Evolutionary conservation across 495 filamentous ascomycete species (phyloP).

Genomic region (Cercophora sp.): DNA sequence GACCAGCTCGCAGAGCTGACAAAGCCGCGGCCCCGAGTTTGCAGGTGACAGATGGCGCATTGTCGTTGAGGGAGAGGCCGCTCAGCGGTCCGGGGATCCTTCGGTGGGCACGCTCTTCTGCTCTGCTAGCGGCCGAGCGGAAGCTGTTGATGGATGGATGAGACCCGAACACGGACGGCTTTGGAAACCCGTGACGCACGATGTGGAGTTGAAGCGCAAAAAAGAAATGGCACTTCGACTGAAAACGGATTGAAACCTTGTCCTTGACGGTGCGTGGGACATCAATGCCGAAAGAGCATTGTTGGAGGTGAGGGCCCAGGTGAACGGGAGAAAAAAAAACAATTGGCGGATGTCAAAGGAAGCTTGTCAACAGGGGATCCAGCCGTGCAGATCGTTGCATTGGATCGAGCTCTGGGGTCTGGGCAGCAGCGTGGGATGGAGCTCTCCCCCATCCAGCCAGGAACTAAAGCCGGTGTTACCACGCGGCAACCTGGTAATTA

Average conservation of each 20-base stretch:
- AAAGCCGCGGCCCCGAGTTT: constrained; percentile 18
- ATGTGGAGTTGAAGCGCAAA: neutral
- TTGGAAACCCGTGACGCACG: too few relatives aligned
- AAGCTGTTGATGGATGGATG: too few relatives aligned
- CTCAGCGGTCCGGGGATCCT: too few relatives aligned
- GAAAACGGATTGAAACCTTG: neutral
- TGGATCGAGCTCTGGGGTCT: neutral
- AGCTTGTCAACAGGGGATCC: neutral
- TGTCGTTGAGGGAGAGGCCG: too few relatives aligned
- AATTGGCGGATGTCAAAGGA: neutral
- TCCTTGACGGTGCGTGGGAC: neutral
- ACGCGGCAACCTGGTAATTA: too few relatives aligned
- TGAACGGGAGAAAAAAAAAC: neutral
- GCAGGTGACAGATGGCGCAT: constrained; percentile 21
- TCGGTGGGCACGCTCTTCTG: too few relatives aligned
- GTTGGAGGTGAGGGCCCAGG: neutral
- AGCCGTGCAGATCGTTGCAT: neutral
- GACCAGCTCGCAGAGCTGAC: constrained; percentile 26
- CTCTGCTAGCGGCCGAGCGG: too few relatives aligned
- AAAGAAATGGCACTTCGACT: neutral
- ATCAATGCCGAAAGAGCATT: too few relatives aligned
- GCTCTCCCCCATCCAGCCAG: too few relatives aligned
- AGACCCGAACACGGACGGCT: too few relatives aligned
- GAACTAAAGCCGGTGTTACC: too few relatives aligned
- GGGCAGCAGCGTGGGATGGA: too few relatives aligned